A percentile compares a stretch with the other conserved stretches of the same genome.
Evolutionary conservation across 129 eudicot genomes (phyloP).

Genomic region (Rutidosis leptorrhynchoides): DNA sequence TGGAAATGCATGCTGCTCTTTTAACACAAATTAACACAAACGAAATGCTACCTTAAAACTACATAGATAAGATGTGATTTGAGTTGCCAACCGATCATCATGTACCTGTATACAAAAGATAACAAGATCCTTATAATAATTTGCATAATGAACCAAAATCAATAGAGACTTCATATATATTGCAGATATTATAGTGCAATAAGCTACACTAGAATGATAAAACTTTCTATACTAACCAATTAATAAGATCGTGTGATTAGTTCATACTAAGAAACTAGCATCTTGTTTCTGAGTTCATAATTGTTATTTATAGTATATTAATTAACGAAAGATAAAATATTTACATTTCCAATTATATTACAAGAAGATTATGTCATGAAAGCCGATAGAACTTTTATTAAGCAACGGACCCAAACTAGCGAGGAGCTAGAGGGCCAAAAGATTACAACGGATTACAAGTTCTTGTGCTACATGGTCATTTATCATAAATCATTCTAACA

Average conservation of each 20-base stretch:
- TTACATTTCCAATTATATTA: too few relatives aligned
- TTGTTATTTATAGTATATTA: too few relatives aligned
- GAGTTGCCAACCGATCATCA: not conserved
- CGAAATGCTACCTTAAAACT: not conserved
- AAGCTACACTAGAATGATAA: not conserved
- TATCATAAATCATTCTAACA: not conserved
- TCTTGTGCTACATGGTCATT: not conserved
- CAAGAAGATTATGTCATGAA: not conserved
- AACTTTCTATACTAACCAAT: not conserved
- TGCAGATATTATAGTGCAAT: conserved; percentile 14
- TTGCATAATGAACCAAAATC: not conserved
- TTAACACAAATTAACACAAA: not conserved
- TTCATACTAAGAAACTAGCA: not conserved
- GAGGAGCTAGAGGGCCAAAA: too few relatives aligned
- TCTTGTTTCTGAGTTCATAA: not conserved
- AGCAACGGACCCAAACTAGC: too few relatives aligned
- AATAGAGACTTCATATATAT: conserved; percentile 15
- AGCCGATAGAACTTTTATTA: not conserved
- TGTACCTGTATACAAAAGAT: conserved; percentile 22
- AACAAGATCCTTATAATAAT: conserved; percentile 2
- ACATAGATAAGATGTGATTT: not conserved
- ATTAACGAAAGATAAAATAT: too few relatives aligned
- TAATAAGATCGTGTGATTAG: not conserved
- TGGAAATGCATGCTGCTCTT: not conserved
- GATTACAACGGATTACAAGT: too few relatives aligned